Base-by-base conservation (phyloP, 306 rosid species). In the Parietaria judaica region DNA sequence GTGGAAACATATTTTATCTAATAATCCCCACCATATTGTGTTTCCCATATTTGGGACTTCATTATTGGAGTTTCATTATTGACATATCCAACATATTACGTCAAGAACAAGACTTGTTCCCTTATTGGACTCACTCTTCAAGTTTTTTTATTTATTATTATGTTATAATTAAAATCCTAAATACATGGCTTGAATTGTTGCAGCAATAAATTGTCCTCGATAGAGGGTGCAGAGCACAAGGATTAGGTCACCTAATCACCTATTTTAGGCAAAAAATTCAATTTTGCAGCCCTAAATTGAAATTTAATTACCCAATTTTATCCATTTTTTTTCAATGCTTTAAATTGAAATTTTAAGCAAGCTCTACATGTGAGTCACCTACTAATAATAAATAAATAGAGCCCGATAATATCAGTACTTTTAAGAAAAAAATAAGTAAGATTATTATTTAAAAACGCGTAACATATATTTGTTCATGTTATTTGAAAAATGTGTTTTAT, bases 1-100 rank as follows among this genome's bases (percentile, higher is more conserved):
- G 50, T 47, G 14, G 44, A 23, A 62, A 3, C 6, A 3, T 1
- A 31, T 49, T n/a, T 34, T 15, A 41, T 60, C 51, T 14, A 14
- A 41, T 41, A 41, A 14, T 17, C 38, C 38, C 37, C 64, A 60
- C 51, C 7, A 41, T 16, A 14, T 31, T 44, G 7, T 60, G 52
- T 60, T 46, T 48, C 55, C 66, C 44, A 62, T 46, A 46, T 11
- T 62, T 62, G 66, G 8, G 55, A 62, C 66, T 35, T 62, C 44
- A 62, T 48, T 31, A 62, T 62, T 62, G 44, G 54, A 48, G 41
- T 31, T 49, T 48, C 31, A 62, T 62, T 62, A 62, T 13, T 46
- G 66, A 49, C 16, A 3, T 3, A 1, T 14, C 16, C 5, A 56
- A 23, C 35, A 56, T 3, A 55, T 11, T n/a, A 56, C 44, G 14